A percentile compares a stretch with the other conserved stretches of the same genome.
These are phyloP conservation scores for Pseudocercospora macadamiae DNA, from an alignment of 2,329 filamentous ascomycete species.

Conservation along the genomic window DNA sequence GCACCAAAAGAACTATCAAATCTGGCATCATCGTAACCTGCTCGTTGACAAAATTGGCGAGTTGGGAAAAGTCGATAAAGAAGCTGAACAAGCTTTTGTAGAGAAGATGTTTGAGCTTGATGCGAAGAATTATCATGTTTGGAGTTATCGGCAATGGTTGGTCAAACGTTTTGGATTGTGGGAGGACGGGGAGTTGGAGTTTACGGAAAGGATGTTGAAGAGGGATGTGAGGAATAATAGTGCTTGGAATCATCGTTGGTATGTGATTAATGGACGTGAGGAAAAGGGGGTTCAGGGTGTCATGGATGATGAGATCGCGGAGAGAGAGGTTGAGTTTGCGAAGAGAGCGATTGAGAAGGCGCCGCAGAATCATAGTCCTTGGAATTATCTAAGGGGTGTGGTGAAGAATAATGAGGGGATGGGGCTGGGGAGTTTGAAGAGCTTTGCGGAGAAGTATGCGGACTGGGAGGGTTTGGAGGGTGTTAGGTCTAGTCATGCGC, in stretches of 20 bases:
- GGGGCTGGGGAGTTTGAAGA: slow-evolving; percentile 53
- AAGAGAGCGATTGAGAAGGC: slow-evolving; percentile 74
- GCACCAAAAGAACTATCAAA: slow-evolving; percentile 98
- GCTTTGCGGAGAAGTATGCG: slow-evolving; percentile 59
- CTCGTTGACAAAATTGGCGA: slow-evolving; percentile 56
- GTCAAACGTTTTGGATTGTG: slow-evolving; percentile 66
- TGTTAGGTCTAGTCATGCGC: slow-evolving; percentile 63
- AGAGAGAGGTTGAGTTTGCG: slow-evolving; percentile 71
- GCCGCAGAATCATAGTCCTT: slow-evolving; percentile 91
- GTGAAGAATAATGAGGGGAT: slow-evolving; percentile 67
- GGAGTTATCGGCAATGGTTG: slow-evolving; percentile 87
- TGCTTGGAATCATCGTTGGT: slow-evolving; percentile 97
- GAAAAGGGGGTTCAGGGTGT: slow-evolving; percentile 40
- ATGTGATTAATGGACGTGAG: slow-evolving; percentile 71
- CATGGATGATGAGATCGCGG: slow-evolving; percentile 59
- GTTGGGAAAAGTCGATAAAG: neutral
- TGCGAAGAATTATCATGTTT: slow-evolving; percentile 98
- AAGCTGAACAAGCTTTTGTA: slow-evolving; percentile 72
- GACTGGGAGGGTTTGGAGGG: slow-evolving; percentile 49
- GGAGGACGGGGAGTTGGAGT: slow-evolving; percentile 62
- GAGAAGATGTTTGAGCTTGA: slow-evolving; percentile 79
- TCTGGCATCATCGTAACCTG: slow-evolving; percentile 73
- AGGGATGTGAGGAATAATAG: slow-evolving; percentile 92
- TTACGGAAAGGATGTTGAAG: slow-evolving; percentile 72
- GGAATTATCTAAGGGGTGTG: slow-evolving; percentile 86